Conservation (phyloP, 2,329 filamentous ascomycete species). For the Alternaria postmessia region DNA sequence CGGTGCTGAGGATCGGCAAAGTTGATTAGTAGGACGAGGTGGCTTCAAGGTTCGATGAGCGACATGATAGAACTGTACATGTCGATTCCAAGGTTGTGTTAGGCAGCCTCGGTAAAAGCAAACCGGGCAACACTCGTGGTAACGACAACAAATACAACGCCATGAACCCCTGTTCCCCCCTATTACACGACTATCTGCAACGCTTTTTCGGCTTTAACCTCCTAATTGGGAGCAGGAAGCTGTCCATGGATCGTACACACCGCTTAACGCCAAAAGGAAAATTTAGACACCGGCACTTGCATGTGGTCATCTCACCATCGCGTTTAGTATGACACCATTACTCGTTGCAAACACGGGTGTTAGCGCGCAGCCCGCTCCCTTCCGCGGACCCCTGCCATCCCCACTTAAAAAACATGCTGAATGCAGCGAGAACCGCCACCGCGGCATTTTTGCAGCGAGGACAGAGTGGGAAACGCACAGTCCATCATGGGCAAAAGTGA, state of each 20-base stretch:
- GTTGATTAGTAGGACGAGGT: too few species aligned
- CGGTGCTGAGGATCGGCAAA: not conserved
- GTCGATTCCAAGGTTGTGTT: not conserved
- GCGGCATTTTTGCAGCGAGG: not conserved
- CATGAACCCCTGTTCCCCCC: not conserved
- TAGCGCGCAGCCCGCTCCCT: not conserved
- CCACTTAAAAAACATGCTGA: not conserved
- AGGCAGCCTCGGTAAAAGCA: not conserved
- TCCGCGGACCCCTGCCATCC: not conserved
- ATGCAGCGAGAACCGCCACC: conserved; percentile 5
- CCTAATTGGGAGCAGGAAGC: not conserved
- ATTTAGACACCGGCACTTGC: not conserved
- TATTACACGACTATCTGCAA: not conserved
- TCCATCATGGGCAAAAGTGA: conserved; percentile 24
- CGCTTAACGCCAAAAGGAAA: not conserved
- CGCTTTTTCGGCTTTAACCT: not conserved
- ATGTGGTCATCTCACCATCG: not conserved
- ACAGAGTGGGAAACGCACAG: conserved; percentile 14
- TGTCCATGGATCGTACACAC: not conserved
- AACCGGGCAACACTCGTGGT: not conserved
- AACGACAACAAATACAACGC: not conserved
- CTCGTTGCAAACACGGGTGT: not conserved
- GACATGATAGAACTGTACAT: not conserved
- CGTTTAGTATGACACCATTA: not conserved
- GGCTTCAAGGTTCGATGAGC: not conserved